Base-by-base conservation (phyloP, 2,329 filamentous ascomycete genomes). In the Colletotrichum agaves region DNA sequence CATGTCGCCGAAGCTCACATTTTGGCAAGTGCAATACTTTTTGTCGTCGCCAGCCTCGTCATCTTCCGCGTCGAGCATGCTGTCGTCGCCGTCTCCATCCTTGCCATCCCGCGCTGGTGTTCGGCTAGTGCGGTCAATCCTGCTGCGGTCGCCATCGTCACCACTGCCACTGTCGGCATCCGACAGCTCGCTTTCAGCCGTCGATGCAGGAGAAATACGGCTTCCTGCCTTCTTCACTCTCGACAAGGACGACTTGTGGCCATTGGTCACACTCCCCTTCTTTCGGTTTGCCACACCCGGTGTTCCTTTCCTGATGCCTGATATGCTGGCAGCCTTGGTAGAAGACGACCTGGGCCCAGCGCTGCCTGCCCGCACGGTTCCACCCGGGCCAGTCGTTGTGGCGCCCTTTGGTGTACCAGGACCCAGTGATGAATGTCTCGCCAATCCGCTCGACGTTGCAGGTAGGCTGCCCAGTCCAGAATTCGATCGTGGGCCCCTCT, bases 1-100 rank as follows among this genome's bases (percentile, higher is more conserved):
- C 93, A 96, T 96, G 75, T 95, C 91, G 69, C 93, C 93, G 75
- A 92, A 94, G 78, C 91, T 93, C 71, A 94, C 91, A 73, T 91
- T 91, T 77, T 94, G 91, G 78, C 93, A 96, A 33, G 91, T 85
- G 80, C 93, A 96, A 80, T 96, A 96, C 77, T 93, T 92, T 75
- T 91, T 90, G 78, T 94, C 91, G 70, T 91, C 90, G 61, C 89
- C 89, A 46, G 90, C 91, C 63, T 93, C 91, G 56, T 93, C 91
- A 35, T 91, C 89, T 63, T 88, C 84, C 8, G 81, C 85, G 63
- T 84, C 85, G 31, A 85, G 85, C 72, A 88, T 80, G 67, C 80
- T 76, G 73, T 88, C 88, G 72, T 90, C 84, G 60, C 83, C 82
- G 35, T 84, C 80, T 44, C 74, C 76, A 56, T 80, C 75, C 70